A percentile compares a stretch with the other conserved stretches of the same genome.
Conservation (phyloP, 2,329 filamentous ascomycete genomes). For the Chaetomium sp. region DNA sequence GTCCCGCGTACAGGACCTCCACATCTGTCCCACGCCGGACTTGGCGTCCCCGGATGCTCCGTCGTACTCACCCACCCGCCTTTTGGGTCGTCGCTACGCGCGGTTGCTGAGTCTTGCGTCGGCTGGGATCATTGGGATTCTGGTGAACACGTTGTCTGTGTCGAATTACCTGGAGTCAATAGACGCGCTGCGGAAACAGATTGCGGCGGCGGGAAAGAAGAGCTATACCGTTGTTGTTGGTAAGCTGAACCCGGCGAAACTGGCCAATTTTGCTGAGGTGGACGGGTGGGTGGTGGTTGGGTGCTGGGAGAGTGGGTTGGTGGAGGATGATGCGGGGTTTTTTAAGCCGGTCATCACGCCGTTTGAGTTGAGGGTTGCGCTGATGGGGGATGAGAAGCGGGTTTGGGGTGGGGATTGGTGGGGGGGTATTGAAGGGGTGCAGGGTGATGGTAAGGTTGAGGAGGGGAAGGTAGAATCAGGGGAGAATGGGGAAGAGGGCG, state of each 20-base stretch:
- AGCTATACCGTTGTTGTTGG: conserved; percentile 94
- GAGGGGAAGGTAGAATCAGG: conserved; percentile 21
- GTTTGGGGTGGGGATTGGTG: conserved; percentile 87
- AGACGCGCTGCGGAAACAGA: conserved; percentile 62
- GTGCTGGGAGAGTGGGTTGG: conserved; percentile 92
- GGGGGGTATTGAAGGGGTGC: conserved; percentile 71
- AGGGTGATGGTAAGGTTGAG: conserved; percentile 32
- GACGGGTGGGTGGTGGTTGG: conserved; percentile 96
- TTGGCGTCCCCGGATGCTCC: conserved; percentile 34
- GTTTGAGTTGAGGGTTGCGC: conserved; percentile 76
- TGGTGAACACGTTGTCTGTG: conserved; percentile 92
- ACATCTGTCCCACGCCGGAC: conserved; percentile 60
- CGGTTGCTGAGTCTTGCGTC: conserved; percentile 75
- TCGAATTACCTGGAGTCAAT: conserved; percentile 83
- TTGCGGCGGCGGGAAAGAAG: conserved; percentile 81
- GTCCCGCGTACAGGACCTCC: conserved; percentile 70
- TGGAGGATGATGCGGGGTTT: conserved; percentile 77
- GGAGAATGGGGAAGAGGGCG: conserved; percentile 29
- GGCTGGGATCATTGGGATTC: conserved; percentile 79
- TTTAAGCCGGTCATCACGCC: conserved; percentile 90
- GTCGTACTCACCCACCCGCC: conserved; percentile 39
- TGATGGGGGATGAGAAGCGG: conserved; percentile 67
- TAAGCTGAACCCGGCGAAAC: conserved; percentile 89
- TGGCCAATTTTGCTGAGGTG: conserved; percentile 93
- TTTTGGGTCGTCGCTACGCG: conserved; percentile 80